Base-by-base conservation (phyloP, 495 filamentous ascomycete genomes). In the Neurospora sp. region DNA sequence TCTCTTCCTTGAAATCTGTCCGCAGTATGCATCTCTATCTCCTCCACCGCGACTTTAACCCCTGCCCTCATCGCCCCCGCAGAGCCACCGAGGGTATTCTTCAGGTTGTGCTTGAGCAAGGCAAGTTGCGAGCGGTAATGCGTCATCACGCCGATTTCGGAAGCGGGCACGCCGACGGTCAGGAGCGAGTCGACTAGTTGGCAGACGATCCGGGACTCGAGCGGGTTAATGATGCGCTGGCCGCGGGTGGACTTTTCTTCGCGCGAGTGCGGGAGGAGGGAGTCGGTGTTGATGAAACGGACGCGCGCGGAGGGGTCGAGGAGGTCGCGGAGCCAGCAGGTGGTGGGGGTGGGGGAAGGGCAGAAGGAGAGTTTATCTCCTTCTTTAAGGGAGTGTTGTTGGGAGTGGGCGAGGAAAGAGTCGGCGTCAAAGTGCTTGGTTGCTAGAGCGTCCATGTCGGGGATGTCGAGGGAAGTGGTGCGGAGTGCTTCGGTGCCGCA, bases 1-100 rank as follows among this genome's bases (percentile, higher is more conserved):
- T 99, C 96, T 3, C 96, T 87, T 6, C 96, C 96, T 80, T 99
- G 96, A 81, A 97, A 99, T 70, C 93, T 93, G 78, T 99, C 96
- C 6, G 96, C 93, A 0, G 96, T 98, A 81, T 98, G 93, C 88
- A 98, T 93, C 81, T 99, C 96, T 14, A 99, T 88, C 0, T 45
- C 69, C 1, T 84, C 87, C 0, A 22, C 65, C 68, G 48, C 27
- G 0, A 69, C 38, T 9, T 40, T 22, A 2, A 68, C 59, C 0
- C 27, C 20, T 8, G 39, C 59, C 20, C 48, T 22, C 22, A 42
- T 12, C 0, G 35, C 40, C 0, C 22, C 37, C 12, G 20, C 40
- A 3, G 12, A 42, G 68, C 45, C 31, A 14, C 69, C 38, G 68
- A 81, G 75, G 27, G 53, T 65, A 7, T 74, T 70, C 48, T 82